phyloP scores from a whole-genome alignment of 2,329 filamentous ascomycete genomes.

The Aureobasidium sp. region DNA sequence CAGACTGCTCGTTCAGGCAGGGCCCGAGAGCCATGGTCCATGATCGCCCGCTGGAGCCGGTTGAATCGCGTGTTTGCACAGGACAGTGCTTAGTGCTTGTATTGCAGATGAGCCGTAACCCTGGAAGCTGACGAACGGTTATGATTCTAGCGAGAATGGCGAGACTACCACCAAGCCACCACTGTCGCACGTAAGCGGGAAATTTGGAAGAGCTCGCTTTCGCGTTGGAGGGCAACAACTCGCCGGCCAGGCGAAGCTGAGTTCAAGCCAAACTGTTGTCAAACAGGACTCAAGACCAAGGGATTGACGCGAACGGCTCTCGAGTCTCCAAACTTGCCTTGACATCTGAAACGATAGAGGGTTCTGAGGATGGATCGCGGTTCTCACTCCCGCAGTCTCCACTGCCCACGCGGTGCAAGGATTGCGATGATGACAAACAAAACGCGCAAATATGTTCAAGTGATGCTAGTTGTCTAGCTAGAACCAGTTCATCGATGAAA shows the following conservation, averaged over 20 bases:
- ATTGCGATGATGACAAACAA: neutral
- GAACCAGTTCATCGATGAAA: neutral
- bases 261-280: neutral
- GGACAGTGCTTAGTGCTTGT: conserved; percentile 5
- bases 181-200: neutral
- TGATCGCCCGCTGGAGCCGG: conserved; percentile 1
- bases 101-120: neutral
- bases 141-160: neutral
- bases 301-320: neutral
- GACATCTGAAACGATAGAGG: neutral
- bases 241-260: neutral
- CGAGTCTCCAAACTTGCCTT: neutral
- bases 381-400: neutral
- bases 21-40: neutral
- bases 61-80: neutral
- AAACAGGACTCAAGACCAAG: neutral
- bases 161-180: neutral
- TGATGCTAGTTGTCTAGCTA: neutral
- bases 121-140: neutral
- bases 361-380: neutral
- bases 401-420: neutral
- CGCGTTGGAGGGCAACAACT: neutral
- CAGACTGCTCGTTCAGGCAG: neutral
- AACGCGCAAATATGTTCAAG: neutral
- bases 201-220: neutral